These are phyloP conservation scores for Fusarium phyllophilum DNA, from an alignment of 2,329 filamentous ascomycete species.

Conservation along the genomic window DNA sequence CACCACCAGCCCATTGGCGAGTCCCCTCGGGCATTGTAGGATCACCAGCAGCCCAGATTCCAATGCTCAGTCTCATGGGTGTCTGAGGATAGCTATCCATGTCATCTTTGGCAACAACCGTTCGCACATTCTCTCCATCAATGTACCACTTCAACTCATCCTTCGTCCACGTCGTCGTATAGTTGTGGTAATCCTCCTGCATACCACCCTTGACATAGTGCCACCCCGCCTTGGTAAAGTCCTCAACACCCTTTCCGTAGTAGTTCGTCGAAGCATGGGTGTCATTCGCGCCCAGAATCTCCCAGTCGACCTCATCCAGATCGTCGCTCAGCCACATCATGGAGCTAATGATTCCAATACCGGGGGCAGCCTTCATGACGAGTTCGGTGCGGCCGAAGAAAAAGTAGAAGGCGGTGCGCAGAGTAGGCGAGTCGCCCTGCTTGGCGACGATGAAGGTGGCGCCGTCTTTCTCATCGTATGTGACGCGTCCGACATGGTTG, in stretches of 20 bases:
- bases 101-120: constrained; percentile 68
- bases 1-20: constrained; percentile 75
- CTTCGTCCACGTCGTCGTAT: constrained; percentile 78
- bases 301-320: constrained; percentile 89
- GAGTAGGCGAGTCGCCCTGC: constrained; percentile 79
- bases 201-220: constrained; percentile 64
- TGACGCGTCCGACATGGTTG: constrained; percentile 70
- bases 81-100: constrained; percentile 78
- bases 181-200: constrained; percentile 75
- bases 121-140: constrained; percentile 73
- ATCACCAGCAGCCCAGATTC: constrained; percentile 74
- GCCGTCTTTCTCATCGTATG: constrained; percentile 69
- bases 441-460: constrained; percentile 77
- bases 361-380: constrained; percentile 78
- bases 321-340: constrained; percentile 87
- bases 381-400: constrained; percentile 86
- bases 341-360: constrained; percentile 80
- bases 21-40: constrained; percentile 64
- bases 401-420: constrained; percentile 84
- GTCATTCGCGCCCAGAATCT: constrained; percentile 76
- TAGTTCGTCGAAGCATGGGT: constrained; percentile 77
- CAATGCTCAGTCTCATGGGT: constrained; percentile 75
- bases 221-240: constrained; percentile 71
- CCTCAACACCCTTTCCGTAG: constrained; percentile 77
- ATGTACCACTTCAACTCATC: constrained; percentile 75